These are phyloP conservation scores for Echinochloa phyllopogon DNA, from an alignment of 176 grass and related monocot species.

Conservation along the genomic window DNA sequence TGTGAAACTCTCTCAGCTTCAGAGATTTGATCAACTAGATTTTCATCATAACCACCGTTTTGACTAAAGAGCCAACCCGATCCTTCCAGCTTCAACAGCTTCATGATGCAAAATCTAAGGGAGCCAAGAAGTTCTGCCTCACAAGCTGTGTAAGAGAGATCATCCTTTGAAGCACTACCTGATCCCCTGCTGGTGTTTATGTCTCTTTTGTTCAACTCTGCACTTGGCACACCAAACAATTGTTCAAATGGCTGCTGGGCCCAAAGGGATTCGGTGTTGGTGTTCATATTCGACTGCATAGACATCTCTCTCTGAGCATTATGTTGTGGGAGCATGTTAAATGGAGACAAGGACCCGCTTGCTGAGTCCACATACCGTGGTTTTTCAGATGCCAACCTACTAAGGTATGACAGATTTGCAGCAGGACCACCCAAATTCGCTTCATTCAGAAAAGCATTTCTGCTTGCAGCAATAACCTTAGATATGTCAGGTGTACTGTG, in stretches of 20 bases:
- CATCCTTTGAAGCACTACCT: conserved; percentile 36
- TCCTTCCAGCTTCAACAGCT: conserved; percentile 76
- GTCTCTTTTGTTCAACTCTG: conserved; percentile 13
- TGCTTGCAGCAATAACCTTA: conserved; percentile 64
- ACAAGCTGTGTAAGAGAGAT: conserved; percentile 33
- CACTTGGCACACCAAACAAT: conserved; percentile 46
- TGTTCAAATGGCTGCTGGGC: conserved; percentile 76
- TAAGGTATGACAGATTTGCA: conserved; percentile 42
- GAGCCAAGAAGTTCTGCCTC: conserved; percentile 63
- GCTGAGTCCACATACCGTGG: conserved; percentile 46
- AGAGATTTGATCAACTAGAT: conserved; percentile 61
- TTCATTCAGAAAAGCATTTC: conserved; percentile 49
- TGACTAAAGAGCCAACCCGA: conserved; percentile 70
- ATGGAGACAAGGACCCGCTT: conserved; percentile 35
- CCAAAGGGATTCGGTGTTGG: conserved; percentile 56
- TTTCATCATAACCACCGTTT: conserved; percentile 68
- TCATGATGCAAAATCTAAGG: conserved; percentile 58
- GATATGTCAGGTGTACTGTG: conserved; percentile 79
- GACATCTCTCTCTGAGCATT: conserved; percentile 47
- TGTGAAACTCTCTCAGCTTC: conserved; percentile 49
- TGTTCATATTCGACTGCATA: conserved; percentile 37
- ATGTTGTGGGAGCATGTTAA: conserved; percentile 39
- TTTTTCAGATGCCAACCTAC: conserved; percentile 53
- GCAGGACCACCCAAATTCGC: conserved; percentile 46
- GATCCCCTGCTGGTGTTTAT: neutral